Percentiles rank a stretch among this genome's conserved stretches.
Conservation (phyloP, 2,329 filamentous ascomycete genomes). For the Phyllosticta citribraziliensis region DNA sequence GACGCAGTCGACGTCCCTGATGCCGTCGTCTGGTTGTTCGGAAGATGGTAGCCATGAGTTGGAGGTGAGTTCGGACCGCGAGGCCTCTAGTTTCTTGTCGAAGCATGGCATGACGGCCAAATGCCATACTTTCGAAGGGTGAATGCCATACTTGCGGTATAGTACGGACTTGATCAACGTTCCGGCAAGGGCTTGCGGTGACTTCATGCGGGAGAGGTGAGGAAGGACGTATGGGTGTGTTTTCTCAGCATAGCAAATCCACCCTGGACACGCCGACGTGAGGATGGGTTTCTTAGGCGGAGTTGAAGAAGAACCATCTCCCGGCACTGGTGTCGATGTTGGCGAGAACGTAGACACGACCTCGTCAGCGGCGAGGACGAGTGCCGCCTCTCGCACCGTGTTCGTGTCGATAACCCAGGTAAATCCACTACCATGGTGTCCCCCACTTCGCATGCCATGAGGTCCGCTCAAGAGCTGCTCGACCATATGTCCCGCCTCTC, state of each 20-base stretch:
- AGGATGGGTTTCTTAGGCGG: constrained; percentile 56
- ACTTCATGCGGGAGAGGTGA: constrained; percentile 84
- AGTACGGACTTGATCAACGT: constrained; percentile 83
- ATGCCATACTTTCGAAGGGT: constrained; percentile 82
- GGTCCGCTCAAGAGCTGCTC: constrained; percentile 65
- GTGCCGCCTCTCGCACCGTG: constrained; percentile 65
- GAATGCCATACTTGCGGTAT: constrained; percentile 59
- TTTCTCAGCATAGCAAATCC: constrained; percentile 98
- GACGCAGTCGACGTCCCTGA: constrained; percentile 92
- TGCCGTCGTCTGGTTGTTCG: constrained; percentile 18
- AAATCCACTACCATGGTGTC: constrained; percentile 66
- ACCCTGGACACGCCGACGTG: constrained; percentile 87
- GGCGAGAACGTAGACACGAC: constrained; percentile 28
- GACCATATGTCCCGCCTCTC: constrained; percentile 71
- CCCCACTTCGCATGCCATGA: constrained; percentile 58
- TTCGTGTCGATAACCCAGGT: constrained; percentile 89
- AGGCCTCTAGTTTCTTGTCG: constrained; percentile 97
- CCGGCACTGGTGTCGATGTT: constrained; percentile 15
- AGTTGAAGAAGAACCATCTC: constrained; percentile 29
- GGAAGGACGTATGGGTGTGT: constrained; percentile 90
- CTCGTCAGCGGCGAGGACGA: constrained; percentile 52
- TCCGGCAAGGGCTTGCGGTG: constrained; percentile 83
- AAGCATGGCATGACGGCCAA: constrained; percentile 97
- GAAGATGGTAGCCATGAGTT: constrained; percentile 49
- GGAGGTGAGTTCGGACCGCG: constrained; percentile 83